Evolutionary conservation across 1,284 basidiomycete species (phyloP), one percentile per base, ranked within the genome.

Genomic region (Macrocystidia cucumis): DNA sequence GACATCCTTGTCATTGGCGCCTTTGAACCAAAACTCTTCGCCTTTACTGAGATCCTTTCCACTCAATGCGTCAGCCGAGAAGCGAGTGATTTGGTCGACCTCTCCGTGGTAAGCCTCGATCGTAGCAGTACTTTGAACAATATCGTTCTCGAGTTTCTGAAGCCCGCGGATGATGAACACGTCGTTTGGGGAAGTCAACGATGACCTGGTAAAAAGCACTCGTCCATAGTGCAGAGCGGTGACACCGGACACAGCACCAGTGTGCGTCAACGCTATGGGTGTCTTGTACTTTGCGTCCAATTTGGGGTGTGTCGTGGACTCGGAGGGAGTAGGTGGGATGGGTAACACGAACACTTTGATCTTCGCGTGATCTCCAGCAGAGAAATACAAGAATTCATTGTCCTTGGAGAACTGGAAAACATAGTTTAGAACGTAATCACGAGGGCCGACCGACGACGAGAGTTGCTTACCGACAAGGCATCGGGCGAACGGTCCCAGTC

Each of bases 1-100:
- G 13, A 95, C 78, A 30, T 70, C 55, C 48, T 70, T 74, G 9
- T 68, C 74, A 47, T 73, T 62, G 3, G 83, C 86, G 8, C 91
- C 91, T 37, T 76, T 70, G 62, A 92, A 95, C 78, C 80, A 91
- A 50, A 95, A 83, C 39, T 85, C 77, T 49, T 92, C 80, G 4
- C 80, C 84, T 5, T 54, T 46, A 35, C 62, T 61, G 24, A 92
- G 62, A 8, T 57, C 45, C 52, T 81, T 79, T 1, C 59, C 69
- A 38, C 72, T 60, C 21, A 95, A 61, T 1, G 63, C 66, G 3
- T 65, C 52, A 24, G 62, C 65, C 0, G 81, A 73, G 48, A 92
- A 74, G 24, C 61, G 54, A 3, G 81, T 84, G 29, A 91, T 49
- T 45, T 74, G 72, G 17, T 66, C 57, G 6, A 69, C 51, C 3